Percentiles rank a stretch among this genome's conserved stretches.
Conservation (phyloP, 768 basidiomycete species). For the Serendipita sp. region DNA sequence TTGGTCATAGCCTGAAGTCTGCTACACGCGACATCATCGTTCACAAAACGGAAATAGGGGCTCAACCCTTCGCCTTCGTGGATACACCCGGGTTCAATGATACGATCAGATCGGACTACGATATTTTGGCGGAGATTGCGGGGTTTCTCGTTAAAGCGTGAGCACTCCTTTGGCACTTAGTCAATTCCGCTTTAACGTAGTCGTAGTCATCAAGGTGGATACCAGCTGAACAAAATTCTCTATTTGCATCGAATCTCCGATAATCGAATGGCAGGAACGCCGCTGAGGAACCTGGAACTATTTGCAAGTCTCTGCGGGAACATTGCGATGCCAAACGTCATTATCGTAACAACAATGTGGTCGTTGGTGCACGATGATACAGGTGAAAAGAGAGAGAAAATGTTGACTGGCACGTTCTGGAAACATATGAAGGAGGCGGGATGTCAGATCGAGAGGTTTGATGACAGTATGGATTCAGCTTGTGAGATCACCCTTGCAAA, state of each 20-base stretch:
- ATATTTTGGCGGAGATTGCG: conserved; percentile 13
- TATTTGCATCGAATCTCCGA: not conserved
- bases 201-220: not conserved
- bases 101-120: conserved; percentile 13
- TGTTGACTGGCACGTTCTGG: not conserved
- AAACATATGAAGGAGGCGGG: not conserved
- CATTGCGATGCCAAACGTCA: not conserved
- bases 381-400: not conserved
- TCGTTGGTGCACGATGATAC: not conserved
- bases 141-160: not conserved
- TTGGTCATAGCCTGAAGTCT: not conserved
- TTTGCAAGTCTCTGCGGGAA: not conserved
- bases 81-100: conserved; percentile 17
- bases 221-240: not conserved
- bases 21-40: not conserved
- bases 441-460: not conserved
- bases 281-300: not conserved
- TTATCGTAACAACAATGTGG: not conserved
- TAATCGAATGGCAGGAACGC: not conserved
- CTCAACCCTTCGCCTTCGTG: conserved; percentile 11
- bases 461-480: not conserved
- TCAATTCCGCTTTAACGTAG: not conserved
- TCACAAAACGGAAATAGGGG: not conserved
- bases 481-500: not conserved
- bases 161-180: conserved; percentile 5